Evolutionary conservation across 1,284 basidiomycete genomes (phyloP), one percentile per base, ranked within the genome.

Genomic region (Athelia psychrophila): DNA sequence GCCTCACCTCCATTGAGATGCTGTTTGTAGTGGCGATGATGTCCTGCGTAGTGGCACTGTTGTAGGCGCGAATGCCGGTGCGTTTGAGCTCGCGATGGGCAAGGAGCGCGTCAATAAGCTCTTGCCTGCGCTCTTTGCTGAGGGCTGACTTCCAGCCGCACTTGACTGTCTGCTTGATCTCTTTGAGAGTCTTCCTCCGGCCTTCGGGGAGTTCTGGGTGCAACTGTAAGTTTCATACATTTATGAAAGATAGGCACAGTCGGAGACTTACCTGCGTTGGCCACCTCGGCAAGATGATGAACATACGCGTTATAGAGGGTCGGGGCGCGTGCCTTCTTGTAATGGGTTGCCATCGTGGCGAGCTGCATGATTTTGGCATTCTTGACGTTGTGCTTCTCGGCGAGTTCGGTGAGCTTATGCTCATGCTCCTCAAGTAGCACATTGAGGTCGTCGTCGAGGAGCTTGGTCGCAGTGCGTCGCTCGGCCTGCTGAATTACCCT

Each of bases 191-290:
- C 9, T 20, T 19, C 25, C 19, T 30, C 5, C 9, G 8, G 5
- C 47, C 47, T 18, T 30, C 32, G 27, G 47, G 27, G 5, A 30
- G 47, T 13, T 47, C 45, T 47, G 42, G 33, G n/a, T 35, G 33
- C 20, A 27, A 19, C 22, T n/a, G n/a, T n/a, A n/a, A 30, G 6
- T 13, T 30, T 30, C 27, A 13, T 30, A 30, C 9, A 10, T 20
- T 5, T 30, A 20, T 48, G 18, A 36, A 8, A 33, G n/a, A 36
- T 4, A n/a, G 13, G 30, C n/a, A n/a, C n/a, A 25, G 13, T 18
- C n/a, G 38, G 16, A 22, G 38, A 42, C 47, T 4, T 19, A 48
- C 47, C 10, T 9, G 15, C 9, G 20, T 48, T 48, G 13, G 20
- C 25, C 18, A 8, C 13, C 30, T 30, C 23, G 25, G 47, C 25